phyloP scores from a whole-genome alignment of 2,329 filamentous ascomycete genomes.

The Berkeleyomyces rouxiae region DNA sequence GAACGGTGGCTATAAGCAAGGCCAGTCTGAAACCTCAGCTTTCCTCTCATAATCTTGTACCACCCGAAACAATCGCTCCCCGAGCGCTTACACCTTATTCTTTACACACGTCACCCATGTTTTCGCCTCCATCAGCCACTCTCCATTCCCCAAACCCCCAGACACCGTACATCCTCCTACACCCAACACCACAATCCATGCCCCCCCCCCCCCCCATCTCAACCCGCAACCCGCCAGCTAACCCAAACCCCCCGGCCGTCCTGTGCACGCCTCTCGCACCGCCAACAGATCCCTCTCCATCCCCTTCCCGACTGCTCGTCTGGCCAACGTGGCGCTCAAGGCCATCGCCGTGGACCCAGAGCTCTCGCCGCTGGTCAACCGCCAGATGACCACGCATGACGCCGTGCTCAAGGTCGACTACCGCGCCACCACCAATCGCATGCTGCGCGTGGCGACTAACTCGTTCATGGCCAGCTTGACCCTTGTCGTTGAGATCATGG shows the following conservation, averaged over 20 bases:
- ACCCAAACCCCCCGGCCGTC: neutral
- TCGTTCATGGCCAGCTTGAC: conserved; percentile 85
- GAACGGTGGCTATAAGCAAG: neutral
- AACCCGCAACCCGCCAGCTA: neutral
- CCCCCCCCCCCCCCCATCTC: neutral
- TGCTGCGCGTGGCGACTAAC: conserved; percentile 91
- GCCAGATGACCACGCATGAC: conserved; percentile 43
- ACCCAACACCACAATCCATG: neutral
- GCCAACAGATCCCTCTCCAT: conserved; percentile 49
- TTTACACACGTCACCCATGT: neutral
- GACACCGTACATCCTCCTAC: neutral
- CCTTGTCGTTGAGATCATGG: conserved; percentile 77
- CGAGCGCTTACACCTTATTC: neutral
- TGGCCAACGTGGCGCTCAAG: conserved; percentile 59
- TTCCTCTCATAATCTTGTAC: neutral
- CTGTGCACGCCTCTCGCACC: conserved; percentile 15
- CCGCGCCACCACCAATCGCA: conserved; percentile 79
- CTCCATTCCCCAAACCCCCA: too few species aligned
- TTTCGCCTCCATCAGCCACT: neutral
- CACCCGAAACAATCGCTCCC: neutral
- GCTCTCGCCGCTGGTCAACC: conserved; percentile 66
- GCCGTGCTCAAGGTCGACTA: conserved; percentile 57
- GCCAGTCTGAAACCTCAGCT: neutral
- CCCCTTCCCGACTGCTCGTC: conserved; percentile 64
- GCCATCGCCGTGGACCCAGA: conserved; percentile 76